Conservation (phyloP, 768 basidiomycete genomes). For the Podaxis carcinomalis region DNA sequence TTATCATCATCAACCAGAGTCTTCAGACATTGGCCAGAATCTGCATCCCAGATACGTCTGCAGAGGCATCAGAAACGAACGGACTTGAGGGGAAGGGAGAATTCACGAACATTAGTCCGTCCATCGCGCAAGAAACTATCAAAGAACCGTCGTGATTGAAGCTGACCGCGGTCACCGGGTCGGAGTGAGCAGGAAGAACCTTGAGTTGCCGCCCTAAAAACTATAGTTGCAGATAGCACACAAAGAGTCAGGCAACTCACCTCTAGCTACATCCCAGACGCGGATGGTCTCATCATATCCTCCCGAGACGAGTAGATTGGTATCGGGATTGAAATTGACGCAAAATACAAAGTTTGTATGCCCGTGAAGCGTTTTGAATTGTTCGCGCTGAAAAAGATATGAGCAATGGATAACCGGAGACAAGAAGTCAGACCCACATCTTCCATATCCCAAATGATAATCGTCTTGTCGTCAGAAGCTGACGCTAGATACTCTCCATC, state of each 20-base stretch:
- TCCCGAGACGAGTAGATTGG: slow-evolving; percentile 89
- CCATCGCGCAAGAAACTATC: slow-evolving; percentile 93
- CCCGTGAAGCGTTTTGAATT: slow-evolving; percentile 66
- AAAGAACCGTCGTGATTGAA: slow-evolving; percentile 96
- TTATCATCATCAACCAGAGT: slow-evolving; percentile 96
- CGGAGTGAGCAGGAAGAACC: slow-evolving; percentile 92
- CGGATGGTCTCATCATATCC: slow-evolving; percentile 95
- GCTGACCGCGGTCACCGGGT: slow-evolving; percentile 90
- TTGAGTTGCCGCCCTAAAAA: slow-evolving; percentile 74
- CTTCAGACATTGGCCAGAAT: slow-evolving; percentile 96
- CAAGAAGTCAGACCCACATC: slow-evolving; percentile 33
- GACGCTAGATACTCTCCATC: slow-evolving; percentile 84
- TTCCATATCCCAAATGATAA: slow-evolving; percentile 81
- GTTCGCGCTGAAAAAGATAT: slow-evolving; percentile 38
- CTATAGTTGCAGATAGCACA: neutral
- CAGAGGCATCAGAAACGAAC: neutral
- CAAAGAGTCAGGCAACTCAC: slow-evolving; percentile 31
- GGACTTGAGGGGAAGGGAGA: neutral
- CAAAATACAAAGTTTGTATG: slow-evolving; percentile 97
- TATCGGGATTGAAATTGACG: slow-evolving; percentile 86
- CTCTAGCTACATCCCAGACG: slow-evolving; percentile 94
- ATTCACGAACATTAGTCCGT: slow-evolving; percentile 80
- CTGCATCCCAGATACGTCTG: slow-evolving; percentile 96
- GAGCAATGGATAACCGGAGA: slow-evolving; percentile 6
- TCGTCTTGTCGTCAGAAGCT: slow-evolving; percentile 90